Percentiles rank a stretch among this genome's conserved stretches.
These are phyloP conservation scores for Pleoardoris graminearum DNA, from an alignment of 2,329 filamentous ascomycete species.

Conservation along the genomic window DNA sequence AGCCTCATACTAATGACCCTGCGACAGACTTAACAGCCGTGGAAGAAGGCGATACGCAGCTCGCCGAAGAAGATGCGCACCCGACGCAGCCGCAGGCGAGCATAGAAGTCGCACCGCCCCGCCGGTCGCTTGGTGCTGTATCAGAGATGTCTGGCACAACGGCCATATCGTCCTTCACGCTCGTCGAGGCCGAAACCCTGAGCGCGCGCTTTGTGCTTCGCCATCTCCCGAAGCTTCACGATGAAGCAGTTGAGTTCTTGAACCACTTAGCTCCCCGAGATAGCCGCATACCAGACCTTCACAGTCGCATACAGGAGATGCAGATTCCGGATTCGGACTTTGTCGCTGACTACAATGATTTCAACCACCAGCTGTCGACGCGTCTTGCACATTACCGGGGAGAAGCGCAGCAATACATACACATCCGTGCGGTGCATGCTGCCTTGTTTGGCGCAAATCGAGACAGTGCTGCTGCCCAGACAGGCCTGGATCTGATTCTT, in stretches of 20 bases:
- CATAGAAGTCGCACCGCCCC: conserved; percentile 12
- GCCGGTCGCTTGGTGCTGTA: conserved; percentile 41
- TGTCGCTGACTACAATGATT: conserved; percentile 44
- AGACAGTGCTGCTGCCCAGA: conserved; percentile 18
- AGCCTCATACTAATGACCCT: conserved; percentile 5
- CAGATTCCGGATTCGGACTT: conserved; percentile 44
- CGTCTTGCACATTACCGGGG: conserved; percentile 43
- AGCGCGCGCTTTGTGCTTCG: conserved; percentile 49
- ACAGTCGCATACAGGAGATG: conserved; percentile 31
- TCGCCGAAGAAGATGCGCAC: conserved; percentile 25
- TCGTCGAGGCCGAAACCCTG: conserved; percentile 48
- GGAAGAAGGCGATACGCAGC: conserved; percentile 35
- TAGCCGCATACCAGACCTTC: conserved; percentile 24
- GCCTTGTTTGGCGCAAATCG: conserved; percentile 42
- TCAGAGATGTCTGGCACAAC: conserved; percentile 54
- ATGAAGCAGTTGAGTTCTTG: conserved; percentile 33
- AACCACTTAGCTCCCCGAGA: conserved; percentile 35
- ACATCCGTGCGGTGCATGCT: conserved; percentile 43
- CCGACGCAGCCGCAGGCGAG: conserved; percentile 27
- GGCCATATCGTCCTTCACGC: conserved; percentile 51
- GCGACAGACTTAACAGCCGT: conserved; percentile 39
- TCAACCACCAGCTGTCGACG: conserved; percentile 37
- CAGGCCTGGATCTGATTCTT: conserved; percentile 47
- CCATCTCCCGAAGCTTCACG: conserved; percentile 45
- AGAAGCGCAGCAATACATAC: conserved; percentile 49